Base-by-base conservation (phyloP, 75 land plant species). In the Larix kaempferi region DNA sequence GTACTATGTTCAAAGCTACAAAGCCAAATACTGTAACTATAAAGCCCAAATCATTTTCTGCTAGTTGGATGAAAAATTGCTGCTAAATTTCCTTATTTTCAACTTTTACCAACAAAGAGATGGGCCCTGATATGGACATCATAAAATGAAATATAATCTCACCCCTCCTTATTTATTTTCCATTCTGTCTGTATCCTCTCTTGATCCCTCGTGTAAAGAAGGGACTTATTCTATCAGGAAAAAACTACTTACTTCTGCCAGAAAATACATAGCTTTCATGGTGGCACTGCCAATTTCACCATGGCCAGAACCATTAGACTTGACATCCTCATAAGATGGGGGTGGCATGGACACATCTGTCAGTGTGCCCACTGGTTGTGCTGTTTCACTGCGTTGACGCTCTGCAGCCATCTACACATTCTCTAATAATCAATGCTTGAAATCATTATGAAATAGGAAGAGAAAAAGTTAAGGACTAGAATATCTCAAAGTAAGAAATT, bases 321-420 rank as follows among this genome's bases (percentile, higher is more conserved):
- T 87, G 35, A 82, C 74, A 22, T 87, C 84, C 52, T 85, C 84
- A 62, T 85, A 85, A 39, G 88, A 71, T 23, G 86, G 88, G 17
- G 88, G 88, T 25, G 87, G 61, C 74, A 61, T 62, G 37, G 55
- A 83, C 21, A 71, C 73, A 39, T 85, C 83, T 22, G 74, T 77
- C 33, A 71, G 61, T 56, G 63, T 72, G 57, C 63, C 79, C 23
- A 39, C 21, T 27, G 49, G 16, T 74, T 79, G 75, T 62, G 62
- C 67, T 39, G 87, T 71, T 44, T 86, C 91, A 75, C 78, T 73
- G 26, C 78, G 88, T 67, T 89, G 86, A 76, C 89, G 84, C 77
- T 89, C 91, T 74, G 76, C 59, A 73, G 86, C 79, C 90, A 93
- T 91, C 96, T 93, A 84, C 27, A 78, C 39, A 49, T 59, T 35